Evolutionary conservation across 2,329 filamentous ascomycete species (phyloP).

Genomic region (Decorospora gaudefroyi): DNA sequence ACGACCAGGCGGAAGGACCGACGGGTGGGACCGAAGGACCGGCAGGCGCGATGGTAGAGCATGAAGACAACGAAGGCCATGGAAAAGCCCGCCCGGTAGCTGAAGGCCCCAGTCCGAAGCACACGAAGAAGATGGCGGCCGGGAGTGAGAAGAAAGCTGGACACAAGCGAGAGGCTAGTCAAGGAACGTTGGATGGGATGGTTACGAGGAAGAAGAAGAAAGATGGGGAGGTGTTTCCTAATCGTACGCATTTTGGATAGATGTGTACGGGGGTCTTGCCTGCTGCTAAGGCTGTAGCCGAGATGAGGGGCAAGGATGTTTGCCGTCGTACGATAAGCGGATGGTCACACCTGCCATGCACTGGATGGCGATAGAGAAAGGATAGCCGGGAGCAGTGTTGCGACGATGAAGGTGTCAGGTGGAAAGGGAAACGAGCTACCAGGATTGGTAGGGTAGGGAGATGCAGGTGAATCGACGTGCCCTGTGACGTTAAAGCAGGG

Average conservation of each 20-base stretch:
- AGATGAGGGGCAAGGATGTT: no score
- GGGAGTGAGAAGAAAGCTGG: constrained; percentile 64
- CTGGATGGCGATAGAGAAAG: no score
- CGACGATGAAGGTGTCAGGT: no score
- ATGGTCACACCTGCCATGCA: no score
- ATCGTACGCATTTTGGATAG: constrained; percentile 21
- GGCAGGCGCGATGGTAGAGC: constrained; percentile 47
- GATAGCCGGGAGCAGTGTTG: no score
- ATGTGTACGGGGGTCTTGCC: no score
- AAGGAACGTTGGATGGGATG: constrained; percentile 50
- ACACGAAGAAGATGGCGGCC: constrained; percentile 51
- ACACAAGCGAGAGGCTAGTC: constrained; percentile 61
- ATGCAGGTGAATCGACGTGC: no score
- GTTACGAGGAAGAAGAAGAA: constrained; percentile 42
- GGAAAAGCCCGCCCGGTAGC: constrained; percentile 19
- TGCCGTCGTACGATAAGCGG: no score
- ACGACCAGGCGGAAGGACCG: constrained; percentile 52
- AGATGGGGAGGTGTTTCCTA: constrained; percentile 21
- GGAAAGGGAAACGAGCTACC: no score
- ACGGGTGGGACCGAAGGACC: constrained; percentile 50
- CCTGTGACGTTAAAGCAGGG: no score
- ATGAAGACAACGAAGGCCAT: constrained; percentile 22
- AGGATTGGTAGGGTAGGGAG: no score
- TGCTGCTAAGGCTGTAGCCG: no score
- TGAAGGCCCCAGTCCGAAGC: constrained; percentile 17